These are phyloP conservation scores for Trichoderma atroviride DNA, from an alignment of 2,329 filamentous ascomycete species.

Conservation along the genomic window DNA sequence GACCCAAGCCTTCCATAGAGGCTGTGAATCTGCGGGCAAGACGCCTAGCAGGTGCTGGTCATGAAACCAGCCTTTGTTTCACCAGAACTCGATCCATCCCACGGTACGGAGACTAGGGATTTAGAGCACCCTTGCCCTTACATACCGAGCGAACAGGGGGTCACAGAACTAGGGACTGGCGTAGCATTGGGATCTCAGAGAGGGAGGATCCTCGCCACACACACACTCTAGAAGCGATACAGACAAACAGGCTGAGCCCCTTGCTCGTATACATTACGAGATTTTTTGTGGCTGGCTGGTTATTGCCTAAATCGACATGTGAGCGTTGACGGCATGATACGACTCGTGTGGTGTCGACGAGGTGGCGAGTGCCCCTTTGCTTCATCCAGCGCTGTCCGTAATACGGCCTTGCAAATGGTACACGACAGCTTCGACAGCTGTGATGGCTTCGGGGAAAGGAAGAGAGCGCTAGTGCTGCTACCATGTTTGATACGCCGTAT, in stretches of 20 bases:
- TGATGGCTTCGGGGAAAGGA: not conserved
- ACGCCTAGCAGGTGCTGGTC: conserved; percentile 11
- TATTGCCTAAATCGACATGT: not conserved
- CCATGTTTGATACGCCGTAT: not conserved
- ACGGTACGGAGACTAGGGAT: conserved; percentile 21
- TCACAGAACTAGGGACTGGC: not conserved
- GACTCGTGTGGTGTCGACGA: not conserved
- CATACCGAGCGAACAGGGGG: conserved; percentile 21
- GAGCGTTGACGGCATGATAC: not conserved
- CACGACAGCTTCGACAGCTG: not conserved
- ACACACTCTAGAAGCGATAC: not conserved
- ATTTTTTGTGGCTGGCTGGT: not conserved
- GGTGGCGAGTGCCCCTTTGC: conserved; percentile 12
- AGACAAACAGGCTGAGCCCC: not conserved
- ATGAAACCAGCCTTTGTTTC: conserved; percentile 29
- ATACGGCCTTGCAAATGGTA: not conserved
- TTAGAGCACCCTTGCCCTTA: conserved; percentile 20
- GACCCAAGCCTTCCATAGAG: not conserved
- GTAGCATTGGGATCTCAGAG: conserved; percentile 23
- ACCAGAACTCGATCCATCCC: conserved; percentile 23
- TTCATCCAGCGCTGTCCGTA: not conserved
- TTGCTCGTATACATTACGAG: not conserved
- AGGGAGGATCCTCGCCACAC: conserved; percentile 18
- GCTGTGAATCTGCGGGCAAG: not conserved
- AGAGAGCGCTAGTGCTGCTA: not conserved